Percentiles rank a stretch among this genome's conserved stretches.
Conservation (phyloP, 2,329 filamentous ascomycete species). For the Arachnomyces sp. region DNA sequence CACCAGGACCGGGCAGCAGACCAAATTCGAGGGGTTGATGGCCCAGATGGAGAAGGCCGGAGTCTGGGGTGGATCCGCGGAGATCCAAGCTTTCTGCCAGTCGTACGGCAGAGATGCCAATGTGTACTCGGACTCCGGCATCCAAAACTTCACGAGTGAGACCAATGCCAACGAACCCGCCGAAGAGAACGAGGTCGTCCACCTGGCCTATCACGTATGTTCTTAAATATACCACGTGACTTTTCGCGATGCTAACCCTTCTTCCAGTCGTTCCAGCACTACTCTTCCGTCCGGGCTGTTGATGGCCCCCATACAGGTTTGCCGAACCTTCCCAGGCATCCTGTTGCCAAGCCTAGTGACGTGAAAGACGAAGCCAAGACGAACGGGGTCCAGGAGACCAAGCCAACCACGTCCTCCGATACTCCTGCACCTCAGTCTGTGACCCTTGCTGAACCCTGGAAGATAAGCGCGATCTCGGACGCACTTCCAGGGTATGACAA, state of each 20-base stretch:
- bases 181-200: conserved; percentile 34
- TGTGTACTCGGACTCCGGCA: conserved; percentile 44
- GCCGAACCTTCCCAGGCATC: conserved; percentile 35
- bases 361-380: conserved; percentile 19
- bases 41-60: conserved; percentile 51
- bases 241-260: conserved; percentile 4
- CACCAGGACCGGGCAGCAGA: conserved; percentile 48
- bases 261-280: conserved; percentile 54
- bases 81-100: conserved; percentile 58
- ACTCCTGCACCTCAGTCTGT: conserved; percentile 19
- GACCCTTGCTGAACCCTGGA: conserved; percentile 45
- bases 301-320: conserved; percentile 51
- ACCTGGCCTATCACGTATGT: conserved; percentile 55
- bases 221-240: conserved; percentile 11
- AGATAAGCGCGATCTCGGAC: conserved; percentile 45
- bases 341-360: neutral
- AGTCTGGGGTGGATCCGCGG: conserved; percentile 59
- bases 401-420: conserved; percentile 16
- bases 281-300: conserved; percentile 56
- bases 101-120: conserved; percentile 54
- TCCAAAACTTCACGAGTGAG: conserved; percentile 36
- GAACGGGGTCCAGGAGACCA: conserved; percentile 16
- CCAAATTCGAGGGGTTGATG: conserved; percentile 52
- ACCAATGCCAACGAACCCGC: conserved; percentile 29
- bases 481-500: conserved; percentile 44